phyloP scores from a whole-genome alignment of 2,329 filamentous ascomycete genomes.

The Beauveria sp. region DNA sequence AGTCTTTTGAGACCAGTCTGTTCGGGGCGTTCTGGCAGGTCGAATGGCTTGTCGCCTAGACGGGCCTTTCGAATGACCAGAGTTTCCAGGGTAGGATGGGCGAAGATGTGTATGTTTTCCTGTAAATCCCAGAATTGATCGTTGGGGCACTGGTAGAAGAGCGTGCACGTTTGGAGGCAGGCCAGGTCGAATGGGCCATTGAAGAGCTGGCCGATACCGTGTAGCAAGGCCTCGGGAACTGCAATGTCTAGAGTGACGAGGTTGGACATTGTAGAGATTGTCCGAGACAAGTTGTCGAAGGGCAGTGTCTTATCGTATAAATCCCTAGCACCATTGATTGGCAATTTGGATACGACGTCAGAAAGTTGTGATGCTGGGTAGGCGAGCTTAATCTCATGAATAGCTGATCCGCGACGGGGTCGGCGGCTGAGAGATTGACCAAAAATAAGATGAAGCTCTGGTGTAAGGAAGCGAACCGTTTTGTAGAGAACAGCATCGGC shows the following conservation, averaged over 20 bases:
- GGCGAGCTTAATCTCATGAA: conserved; percentile 36
- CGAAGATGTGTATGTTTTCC: conserved; percentile 45
- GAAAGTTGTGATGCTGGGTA: conserved; percentile 37
- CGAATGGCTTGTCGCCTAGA: conserved; percentile 39
- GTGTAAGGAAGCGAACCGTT: conserved; percentile 37
- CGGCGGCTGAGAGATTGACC: conserved; percentile 39
- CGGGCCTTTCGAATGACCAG: conserved; percentile 37
- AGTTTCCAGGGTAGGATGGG: conserved; percentile 40
- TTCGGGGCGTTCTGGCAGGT: conserved; percentile 39
- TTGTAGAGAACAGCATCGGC: conserved; percentile 41
- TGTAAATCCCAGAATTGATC: conserved; percentile 42
- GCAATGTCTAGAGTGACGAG: conserved; percentile 38
- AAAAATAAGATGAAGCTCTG: conserved; percentile 41
- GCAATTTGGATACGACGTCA: conserved; percentile 31
- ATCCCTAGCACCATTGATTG: conserved; percentile 18
- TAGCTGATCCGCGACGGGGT: conserved; percentile 39
- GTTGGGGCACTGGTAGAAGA: conserved; percentile 39
- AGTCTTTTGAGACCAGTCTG: conserved; percentile 36
- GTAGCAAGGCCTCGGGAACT: conserved; percentile 35
- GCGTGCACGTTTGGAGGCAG: conserved; percentile 36
- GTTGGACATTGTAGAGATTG: conserved; percentile 43
- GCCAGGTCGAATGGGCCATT: conserved; percentile 44
- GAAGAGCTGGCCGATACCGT: conserved; percentile 41
- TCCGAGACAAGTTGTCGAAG: conserved; percentile 37
- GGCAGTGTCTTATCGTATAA: conserved; percentile 12